Base-by-base conservation (phyloP, 164 flowering plant genomes). In the Vitis cinerea region DNA sequence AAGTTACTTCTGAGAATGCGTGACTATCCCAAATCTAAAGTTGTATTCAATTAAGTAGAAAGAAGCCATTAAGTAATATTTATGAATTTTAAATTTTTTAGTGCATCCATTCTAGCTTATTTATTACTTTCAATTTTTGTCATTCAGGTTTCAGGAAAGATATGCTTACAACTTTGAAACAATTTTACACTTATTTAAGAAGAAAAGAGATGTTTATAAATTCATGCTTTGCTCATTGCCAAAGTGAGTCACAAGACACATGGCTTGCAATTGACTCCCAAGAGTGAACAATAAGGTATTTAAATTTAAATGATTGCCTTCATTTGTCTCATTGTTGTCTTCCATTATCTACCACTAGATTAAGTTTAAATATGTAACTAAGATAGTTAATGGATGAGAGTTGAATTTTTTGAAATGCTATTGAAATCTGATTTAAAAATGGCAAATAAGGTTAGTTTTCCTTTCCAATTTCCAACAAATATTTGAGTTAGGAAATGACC, bases 141-240 rank as follows among this genome's bases (percentile, higher is more conserved):
- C 48, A 9, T 66, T 13, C 82, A 94, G 98, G 79, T 68, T 85
- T 91, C 70, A 85, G 99, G 78, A 49, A 59, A 50, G 81, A 87
- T 44, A 91, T 95, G 99, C 76, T 95, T 69, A 66, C 49, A 59
- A 86, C 92, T n/a, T 61, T 93, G 70, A 50, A 57, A 55, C 53
- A 52, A 29, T 88, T 88, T 71, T 71, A 50, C 27, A 50, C 49
- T 10, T 37, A 71, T 65, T 90, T 92, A 16, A 75, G 59, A 62
- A 75, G 78, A 15, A 95, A 87, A 47, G 99, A 97, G 27, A 56
- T 86, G 84, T 93, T 79, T 68, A 83, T 96, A 74, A 96, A 96
- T 71, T 96, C 99, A 17, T 93, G 98, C 76, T 93, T 92, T 69
- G 84, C 95, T 68, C 98, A 96, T 81, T 93, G 99, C 86, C 99